These are phyloP conservation scores for Tetrapisispora nanseiensis DNA, from an alignment of 805 yeast genomes.

Conservation along the genomic window DNA sequence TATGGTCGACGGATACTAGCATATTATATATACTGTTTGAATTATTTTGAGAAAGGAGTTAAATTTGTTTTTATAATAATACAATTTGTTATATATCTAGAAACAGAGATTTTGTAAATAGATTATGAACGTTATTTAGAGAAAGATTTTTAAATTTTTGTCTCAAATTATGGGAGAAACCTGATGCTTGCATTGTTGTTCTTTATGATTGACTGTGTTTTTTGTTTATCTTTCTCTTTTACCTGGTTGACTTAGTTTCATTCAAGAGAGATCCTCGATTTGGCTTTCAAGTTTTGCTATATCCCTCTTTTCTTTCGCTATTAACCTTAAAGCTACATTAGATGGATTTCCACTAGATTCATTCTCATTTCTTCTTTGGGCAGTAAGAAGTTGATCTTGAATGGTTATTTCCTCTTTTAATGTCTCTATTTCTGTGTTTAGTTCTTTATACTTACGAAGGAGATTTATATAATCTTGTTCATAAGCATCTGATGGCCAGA, in stretches of 20 bases:
- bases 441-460: slow-evolving; percentile 35
- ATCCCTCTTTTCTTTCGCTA: slow-evolving; percentile 4
- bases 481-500: slow-evolving; percentile 33
- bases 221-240: neutral
- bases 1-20: no score
- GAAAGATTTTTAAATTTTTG: no score
- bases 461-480: slow-evolving; percentile 35
- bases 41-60: no score
- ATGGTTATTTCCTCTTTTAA: slow-evolving; percentile 16
- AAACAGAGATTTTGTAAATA: no score
- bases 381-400: slow-evolving; percentile 24
- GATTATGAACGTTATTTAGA: no score
- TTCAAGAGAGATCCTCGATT: neutral
- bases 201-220: no score
- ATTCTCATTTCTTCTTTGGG: slow-evolving; percentile 5
- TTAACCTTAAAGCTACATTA: slow-evolving; percentile 30
- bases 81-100: no score
- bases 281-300: slow-evolving; percentile 5
- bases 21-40: no score
- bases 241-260: no score
- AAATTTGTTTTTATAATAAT: no score
- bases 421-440: slow-evolving; percentile 31
- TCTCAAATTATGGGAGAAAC: no score
- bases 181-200: no score
- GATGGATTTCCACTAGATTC: slow-evolving; percentile 9